A percentile compares a stretch with the other conserved stretches of the same genome.
These are phyloP conservation scores for Yamadazyma kitorensis DNA, from an alignment of 805 yeast species.

Conservation along the genomic window DNA sequence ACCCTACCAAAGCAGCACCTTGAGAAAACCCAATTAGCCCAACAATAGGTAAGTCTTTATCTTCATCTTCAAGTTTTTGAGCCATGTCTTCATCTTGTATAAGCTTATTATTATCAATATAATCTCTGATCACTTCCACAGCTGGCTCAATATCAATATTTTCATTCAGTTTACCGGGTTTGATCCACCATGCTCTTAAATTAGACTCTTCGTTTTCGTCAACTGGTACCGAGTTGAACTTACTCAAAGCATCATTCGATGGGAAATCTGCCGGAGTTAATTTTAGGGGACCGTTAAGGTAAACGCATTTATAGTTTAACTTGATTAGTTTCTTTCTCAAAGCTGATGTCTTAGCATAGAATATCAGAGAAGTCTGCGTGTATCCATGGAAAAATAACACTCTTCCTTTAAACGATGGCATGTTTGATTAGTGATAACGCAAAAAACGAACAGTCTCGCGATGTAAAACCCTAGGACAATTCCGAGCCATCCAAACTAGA, in stretches of 20 bases:
- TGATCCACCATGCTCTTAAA: slow-evolving; percentile 76
- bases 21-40: slow-evolving; percentile 93
- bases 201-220: slow-evolving; percentile 28
- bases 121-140: slow-evolving; percentile 44
- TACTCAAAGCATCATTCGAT: slow-evolving; percentile 55
- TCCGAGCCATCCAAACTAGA: no score
- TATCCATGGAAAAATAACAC: slow-evolving; percentile 90
- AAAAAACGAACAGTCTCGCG: background rate
- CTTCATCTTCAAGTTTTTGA: slow-evolving; percentile 19
- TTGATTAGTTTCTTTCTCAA: slow-evolving; percentile 71
- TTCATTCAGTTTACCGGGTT: slow-evolving; percentile 42
- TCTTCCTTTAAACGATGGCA: slow-evolving; percentile 30
- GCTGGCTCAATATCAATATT: slow-evolving; percentile 49
- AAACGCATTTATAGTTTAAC: slow-evolving; percentile 66
- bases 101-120: slow-evolving; percentile 56
- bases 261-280: slow-evolving; percentile 73
- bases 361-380: slow-evolving; percentile 78
- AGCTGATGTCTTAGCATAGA: slow-evolving; percentile 87
- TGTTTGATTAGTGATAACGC: background rate
- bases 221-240: slow-evolving; percentile 41
- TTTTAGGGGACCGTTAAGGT: slow-evolving; percentile 73
- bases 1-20: slow-evolving; percentile 86
- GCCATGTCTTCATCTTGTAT: slow-evolving; percentile 26
- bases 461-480: background rate
- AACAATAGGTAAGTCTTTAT: slow-evolving; percentile 56